Evolutionary conservation across 495 filamentous ascomycete genomes (phyloP), one percentile per base, ranked within the genome.

Genomic region (Annulohypoxylon moriforme): DNA sequence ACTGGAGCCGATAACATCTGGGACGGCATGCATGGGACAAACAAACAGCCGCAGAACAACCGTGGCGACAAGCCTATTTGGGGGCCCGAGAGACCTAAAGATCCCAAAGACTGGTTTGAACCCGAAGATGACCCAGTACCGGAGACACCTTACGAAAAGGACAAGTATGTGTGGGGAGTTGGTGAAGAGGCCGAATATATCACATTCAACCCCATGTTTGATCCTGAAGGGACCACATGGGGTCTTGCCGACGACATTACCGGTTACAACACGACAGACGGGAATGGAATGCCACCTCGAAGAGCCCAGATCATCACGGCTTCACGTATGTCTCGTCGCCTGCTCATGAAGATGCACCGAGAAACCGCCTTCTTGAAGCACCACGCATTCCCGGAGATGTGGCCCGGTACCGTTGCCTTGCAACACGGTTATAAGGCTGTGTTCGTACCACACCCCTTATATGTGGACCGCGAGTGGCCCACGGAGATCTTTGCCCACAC

Each of bases 381-480:
- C 80, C 91, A 90, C 69, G 94, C 96, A 81, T 98, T 97, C 82
- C 92, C 93, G 0, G 96, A 99, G 79, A 98, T 98, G 94, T 98
- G 92, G 92, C 91, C 94, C 0, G 91, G 91, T 16, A 93, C 92
- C 0, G 86, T 89, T 4, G 92, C 94, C 7, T 85, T 99, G 3
- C 96, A 98, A 59, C 96, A 98, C 76, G 96, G 96, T 10, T 89
- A 93, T 83, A 99, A 99, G 81, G 96, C 93, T 49, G 96, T 99
- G 22, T 97, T 90, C 74, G 93, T 90, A 11, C 96, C 96, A 1
- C 96, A 99, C 76, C 93, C 95, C 0, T 85, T 97, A 38, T 97
- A 91, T 77, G 87, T 99, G 22, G 96, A 99, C 77, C 91, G 96
- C 47, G 84, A 87, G 55, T 99, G 96, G 96, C 96, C 96, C 7